A percentile compares a stretch with the other conserved stretches of the same genome.
These are phyloP conservation scores for Cicer cuneatum DNA, from an alignment of 306 rosid genomes.

Conservation along the genomic window DNA sequence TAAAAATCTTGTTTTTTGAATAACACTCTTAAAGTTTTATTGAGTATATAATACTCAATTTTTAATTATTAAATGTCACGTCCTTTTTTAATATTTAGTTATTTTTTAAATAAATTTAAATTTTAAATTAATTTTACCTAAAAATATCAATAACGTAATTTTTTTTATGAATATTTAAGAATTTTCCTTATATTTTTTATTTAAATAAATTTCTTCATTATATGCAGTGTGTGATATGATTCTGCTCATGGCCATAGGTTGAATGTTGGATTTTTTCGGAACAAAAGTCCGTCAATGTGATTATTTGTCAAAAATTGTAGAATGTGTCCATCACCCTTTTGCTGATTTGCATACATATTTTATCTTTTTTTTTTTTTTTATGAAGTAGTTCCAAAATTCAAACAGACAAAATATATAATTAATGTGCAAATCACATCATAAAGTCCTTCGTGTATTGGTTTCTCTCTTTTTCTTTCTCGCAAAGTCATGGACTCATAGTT, in stretches of 20 bases:
- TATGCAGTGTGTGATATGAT: conserved; percentile 54
- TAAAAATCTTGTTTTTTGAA: too few relatives aligned
- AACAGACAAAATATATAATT: conserved; percentile 44
- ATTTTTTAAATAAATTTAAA: too few relatives aligned
- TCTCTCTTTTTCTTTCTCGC: neutral
- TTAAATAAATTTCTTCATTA: neutral
- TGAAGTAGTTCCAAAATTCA: too few relatives aligned
- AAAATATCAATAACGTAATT: too few relatives aligned
- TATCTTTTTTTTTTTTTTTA: conserved; percentile 44
- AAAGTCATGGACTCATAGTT: too few relatives aligned
- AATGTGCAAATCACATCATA: conserved; percentile 48
- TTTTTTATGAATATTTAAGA: too few relatives aligned
- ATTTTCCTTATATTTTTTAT: too few relatives aligned
- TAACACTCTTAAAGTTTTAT: too few relatives aligned
- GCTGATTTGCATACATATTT: neutral
- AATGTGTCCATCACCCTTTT: conserved; percentile 50
- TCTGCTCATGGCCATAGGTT: conserved; percentile 55
- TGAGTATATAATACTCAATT: too few relatives aligned
- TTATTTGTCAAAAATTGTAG: conserved; percentile 59
- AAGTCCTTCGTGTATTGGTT: conserved; percentile 40
- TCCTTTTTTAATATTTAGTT: too few relatives aligned
- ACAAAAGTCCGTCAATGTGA: conserved; percentile 62
- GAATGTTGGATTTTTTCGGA: conserved; percentile 53
- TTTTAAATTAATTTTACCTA: too few relatives aligned
- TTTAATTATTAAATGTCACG: too few relatives aligned